phyloP scores from a whole-genome alignment of 306 rosid genomes.

The Notholithocarpus densiflorus region DNA sequence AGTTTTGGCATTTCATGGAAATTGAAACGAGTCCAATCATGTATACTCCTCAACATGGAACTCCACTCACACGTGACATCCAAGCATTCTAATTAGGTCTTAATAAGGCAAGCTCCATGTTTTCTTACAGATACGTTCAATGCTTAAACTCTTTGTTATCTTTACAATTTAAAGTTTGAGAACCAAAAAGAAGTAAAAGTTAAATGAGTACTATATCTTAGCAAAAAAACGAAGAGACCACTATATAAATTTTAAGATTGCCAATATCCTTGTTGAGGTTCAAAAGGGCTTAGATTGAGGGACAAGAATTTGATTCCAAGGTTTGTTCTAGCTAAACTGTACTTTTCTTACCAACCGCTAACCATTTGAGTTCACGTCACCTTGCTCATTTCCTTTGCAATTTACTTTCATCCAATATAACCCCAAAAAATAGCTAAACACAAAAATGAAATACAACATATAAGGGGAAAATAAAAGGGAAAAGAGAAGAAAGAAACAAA shows the following conservation, averaged over 20 bases:
- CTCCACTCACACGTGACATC: too few relatives aligned
- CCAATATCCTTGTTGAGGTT: background rate
- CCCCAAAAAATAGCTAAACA: background rate
- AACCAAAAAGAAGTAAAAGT: too few relatives aligned
- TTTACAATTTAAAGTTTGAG: too few relatives aligned
- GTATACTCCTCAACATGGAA: too few relatives aligned
- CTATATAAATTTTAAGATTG: too few relatives aligned
- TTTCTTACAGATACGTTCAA: too few relatives aligned
- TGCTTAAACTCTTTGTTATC: too few relatives aligned
- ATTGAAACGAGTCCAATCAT: background rate
- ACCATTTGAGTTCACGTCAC: slow-evolving; percentile 20
- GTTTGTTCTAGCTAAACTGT: slow-evolving; percentile 24
- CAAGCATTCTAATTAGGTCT: too few relatives aligned
- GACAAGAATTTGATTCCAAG: slow-evolving; percentile 26
- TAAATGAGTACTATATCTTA: too few relatives aligned
- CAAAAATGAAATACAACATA: background rate
- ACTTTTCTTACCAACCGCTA: slow-evolving; percentile 41
- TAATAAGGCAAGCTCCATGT: too few relatives aligned
- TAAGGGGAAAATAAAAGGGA: background rate
- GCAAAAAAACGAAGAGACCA: too few relatives aligned
- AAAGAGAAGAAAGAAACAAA: background rate
- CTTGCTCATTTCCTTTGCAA: background rate
- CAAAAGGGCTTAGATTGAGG: background rate
- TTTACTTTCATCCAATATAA: background rate
- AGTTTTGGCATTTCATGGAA: background rate